Percentiles rank a stretch among this genome's conserved stretches.
These are phyloP conservation scores for Oenanthe javanica DNA, from an alignment of 140 eudicot species.

Conservation along the genomic window DNA sequence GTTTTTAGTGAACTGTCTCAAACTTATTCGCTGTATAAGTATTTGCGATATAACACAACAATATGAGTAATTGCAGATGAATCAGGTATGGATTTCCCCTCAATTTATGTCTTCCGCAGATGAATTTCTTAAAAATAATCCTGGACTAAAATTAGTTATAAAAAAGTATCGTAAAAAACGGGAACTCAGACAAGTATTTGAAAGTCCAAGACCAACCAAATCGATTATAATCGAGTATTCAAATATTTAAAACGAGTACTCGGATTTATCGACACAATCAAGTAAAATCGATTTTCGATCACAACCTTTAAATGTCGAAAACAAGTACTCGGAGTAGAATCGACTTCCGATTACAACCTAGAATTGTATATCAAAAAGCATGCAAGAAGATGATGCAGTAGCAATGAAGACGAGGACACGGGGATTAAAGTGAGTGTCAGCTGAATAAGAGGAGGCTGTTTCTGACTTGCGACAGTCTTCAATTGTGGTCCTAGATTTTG, in stretches of 20 bases:
- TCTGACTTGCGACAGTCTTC: neutral
- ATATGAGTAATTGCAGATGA: neutral
- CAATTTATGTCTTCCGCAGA: neutral
- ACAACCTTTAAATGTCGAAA: too few species aligned
- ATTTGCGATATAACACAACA: neutral
- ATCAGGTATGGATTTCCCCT: neutral
- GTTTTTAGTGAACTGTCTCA: neutral
- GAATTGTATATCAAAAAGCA: too few species aligned
- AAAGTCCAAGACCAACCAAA: too few species aligned
- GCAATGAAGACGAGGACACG: neutral
- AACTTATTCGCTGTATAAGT: neutral
- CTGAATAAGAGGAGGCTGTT: slow-evolving; percentile 9
- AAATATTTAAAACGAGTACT: too few species aligned
- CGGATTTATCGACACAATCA: too few species aligned
- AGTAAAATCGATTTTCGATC: too few species aligned
- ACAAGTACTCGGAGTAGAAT: too few species aligned
- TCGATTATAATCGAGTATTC: too few species aligned
- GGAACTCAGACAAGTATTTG: too few species aligned
- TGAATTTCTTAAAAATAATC: neutral
- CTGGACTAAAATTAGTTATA: neutral
- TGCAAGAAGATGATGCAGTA: too few species aligned
- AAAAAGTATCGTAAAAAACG: too few species aligned
- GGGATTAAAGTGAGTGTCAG: slow-evolving; percentile 1
- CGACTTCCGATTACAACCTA: too few species aligned
- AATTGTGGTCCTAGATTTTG: slow-evolving; percentile 1